These are phyloP conservation scores for Flagelloscypha sp. DNA, from an alignment of 768 basidiomycete species.

Conservation along the genomic window DNA sequence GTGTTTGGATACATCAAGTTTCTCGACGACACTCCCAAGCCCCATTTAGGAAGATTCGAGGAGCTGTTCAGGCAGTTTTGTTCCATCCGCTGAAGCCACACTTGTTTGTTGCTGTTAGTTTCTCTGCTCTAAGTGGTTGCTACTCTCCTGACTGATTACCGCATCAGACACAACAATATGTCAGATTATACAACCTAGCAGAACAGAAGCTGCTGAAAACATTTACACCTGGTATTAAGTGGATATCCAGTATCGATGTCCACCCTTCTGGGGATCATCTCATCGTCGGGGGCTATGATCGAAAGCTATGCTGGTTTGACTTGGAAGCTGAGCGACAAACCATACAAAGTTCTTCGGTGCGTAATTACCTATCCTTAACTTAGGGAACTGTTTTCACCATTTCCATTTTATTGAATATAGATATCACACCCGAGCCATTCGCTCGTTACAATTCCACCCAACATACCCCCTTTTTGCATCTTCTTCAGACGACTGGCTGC, in stretches of 20 bases:
- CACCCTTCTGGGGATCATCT: conserved; percentile 95
- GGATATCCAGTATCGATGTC: conserved; percentile 97
- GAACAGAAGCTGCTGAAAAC: conserved; percentile 93
- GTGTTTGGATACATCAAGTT: conserved; percentile 94
- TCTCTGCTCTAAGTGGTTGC: conserved; percentile 6
- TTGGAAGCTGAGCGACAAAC: conserved; percentile 92
- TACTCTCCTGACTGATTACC: conserved; percentile 9
- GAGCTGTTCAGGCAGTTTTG: conserved; percentile 78
- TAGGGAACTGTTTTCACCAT: too few relatives aligned
- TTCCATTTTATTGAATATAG: conserved; percentile 30
- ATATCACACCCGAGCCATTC: conserved; percentile 90
- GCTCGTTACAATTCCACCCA: conserved; percentile 89
- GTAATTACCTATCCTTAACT: conserved; percentile 15
- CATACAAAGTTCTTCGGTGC: conserved; percentile 92
- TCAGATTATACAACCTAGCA: conserved; percentile 89
- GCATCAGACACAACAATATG: conserved; percentile 87
- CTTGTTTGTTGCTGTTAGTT: conserved; percentile 92
- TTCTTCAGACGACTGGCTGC: conserved; percentile 94
- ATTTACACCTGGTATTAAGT: conserved; percentile 87
- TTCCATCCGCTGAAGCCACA: conserved; percentile 94
- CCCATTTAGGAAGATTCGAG: conserved; percentile 94
- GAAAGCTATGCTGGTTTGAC: conserved; percentile 98
- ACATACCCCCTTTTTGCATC: conserved; percentile 94
- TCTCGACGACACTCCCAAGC: conserved; percentile 93
- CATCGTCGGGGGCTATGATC: conserved; percentile 96